Base-by-base conservation (phyloP, 192 early-diverging fungal genomes). In the Piromyces sp. region DNA sequence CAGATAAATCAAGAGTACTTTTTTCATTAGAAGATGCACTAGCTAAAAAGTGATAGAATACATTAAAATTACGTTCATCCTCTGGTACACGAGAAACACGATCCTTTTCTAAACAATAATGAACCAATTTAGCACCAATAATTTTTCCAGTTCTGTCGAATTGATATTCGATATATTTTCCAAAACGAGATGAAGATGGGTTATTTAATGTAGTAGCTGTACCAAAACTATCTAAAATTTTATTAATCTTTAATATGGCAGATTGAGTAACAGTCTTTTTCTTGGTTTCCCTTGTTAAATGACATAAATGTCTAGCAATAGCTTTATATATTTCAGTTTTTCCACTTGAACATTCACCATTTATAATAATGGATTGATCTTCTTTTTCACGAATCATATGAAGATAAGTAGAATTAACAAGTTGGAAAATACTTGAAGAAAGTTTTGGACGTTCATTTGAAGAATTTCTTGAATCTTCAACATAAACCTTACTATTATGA, bases 31-130 rank as follows among this genome's bases (percentile, higher is more conserved):
- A 81, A 30, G 92, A 88, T 0, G 89, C 89, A 28, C 96, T 96
- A 30, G 95, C 92, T 11, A 97, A 89, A 30, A 99, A 87, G 83
- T 96, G 93, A 88, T 99, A 96, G 84, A 99, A 96, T 30, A 97
- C 92, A 84, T 98, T 94, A 88, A 97, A 99, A 86, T 92, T 95
- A 81, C 94, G 91, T 81, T 96, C 96, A 68, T 68, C 51, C 9
- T 68, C 51, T 11, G 51, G 51, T 26, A 68, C 51, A 0, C n/a
- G 26, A 7, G 92, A 88, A 33, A 98, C 92, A 12, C 96, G 92
- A 51, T 85, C 86, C 86, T 95, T 95, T 81, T 98, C 96, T 30
- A 98, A 86, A 81, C 96, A 88, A 83, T 96, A 96, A n/a, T 68
- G 51, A 87, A 84, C 88, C 81, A 92, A 89, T 85, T 94, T 96